These are phyloP conservation scores for Dissophora ornata DNA, from an alignment of 192 early-diverging fungal species.

Conservation along the genomic window DNA sequence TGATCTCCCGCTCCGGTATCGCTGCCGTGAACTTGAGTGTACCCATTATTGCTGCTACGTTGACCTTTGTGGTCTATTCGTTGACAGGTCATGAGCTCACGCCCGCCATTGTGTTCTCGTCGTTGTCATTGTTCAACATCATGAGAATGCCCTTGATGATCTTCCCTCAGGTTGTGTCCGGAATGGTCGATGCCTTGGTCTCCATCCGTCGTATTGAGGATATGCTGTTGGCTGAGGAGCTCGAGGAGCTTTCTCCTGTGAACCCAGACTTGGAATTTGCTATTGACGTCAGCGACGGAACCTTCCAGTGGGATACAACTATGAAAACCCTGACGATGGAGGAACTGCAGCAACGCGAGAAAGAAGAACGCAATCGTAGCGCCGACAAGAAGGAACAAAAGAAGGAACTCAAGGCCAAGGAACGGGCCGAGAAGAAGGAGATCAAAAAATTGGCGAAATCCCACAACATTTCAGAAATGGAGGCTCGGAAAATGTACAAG, in stretches of 20 bases:
- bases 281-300: conserved; percentile 67
- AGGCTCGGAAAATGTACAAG: conserved; percentile 32
- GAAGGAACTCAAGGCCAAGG: conserved; percentile 48
- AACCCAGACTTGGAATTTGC: conserved; percentile 60
- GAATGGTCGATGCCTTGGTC: conserved; percentile 86
- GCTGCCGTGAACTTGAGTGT: conserved; percentile 55
- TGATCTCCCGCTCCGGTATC: conserved; percentile 55
- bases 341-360: conserved; percentile 50
- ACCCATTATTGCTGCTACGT: conserved; percentile 61
- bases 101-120: conserved; percentile 82
- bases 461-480: conserved; percentile 21
- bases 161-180: conserved; percentile 85
- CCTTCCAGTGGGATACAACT: conserved; percentile 74
- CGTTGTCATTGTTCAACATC: conserved; percentile 94
- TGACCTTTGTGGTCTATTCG: conserved; percentile 60
- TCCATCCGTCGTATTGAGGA: conserved; percentile 83
- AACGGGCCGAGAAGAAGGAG: conserved; percentile 35
- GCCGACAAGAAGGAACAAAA: conserved; percentile 53
- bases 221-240: conserved; percentile 76
- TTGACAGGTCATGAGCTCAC: conserved; percentile 67
- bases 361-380: conserved; percentile 50
- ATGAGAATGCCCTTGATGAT: conserved; percentile 89
- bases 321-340: conserved; percentile 51
- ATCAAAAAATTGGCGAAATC: conserved; percentile 47
- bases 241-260: conserved; percentile 61